A percentile compares a stretch with the other conserved stretches of the same genome.
Conservation (phyloP, 352 stramenopile species). For the Globisporangium echinulatum region DNA sequence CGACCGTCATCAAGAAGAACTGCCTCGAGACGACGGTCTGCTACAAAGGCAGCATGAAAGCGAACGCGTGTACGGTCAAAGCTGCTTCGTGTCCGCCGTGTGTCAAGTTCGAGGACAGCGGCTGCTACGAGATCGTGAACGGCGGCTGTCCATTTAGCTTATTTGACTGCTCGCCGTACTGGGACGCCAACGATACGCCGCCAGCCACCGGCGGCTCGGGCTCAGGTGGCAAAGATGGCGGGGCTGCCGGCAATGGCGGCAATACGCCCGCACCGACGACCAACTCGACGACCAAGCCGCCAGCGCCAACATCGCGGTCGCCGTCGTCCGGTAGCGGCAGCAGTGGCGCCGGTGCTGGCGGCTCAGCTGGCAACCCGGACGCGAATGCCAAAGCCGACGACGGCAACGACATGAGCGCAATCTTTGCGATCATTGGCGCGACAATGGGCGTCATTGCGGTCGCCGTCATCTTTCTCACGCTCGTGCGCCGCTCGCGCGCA, state of each 20-base stretch:
- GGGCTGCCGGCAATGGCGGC: background rate
- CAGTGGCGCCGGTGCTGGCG: background rate
- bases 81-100: conserved; percentile 26
- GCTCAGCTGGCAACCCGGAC: conserved; percentile 4
- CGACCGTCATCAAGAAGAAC: conserved; percentile 7
- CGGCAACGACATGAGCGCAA: conserved; percentile 55
- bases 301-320: conserved; percentile 5
- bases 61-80: conserved; percentile 18
- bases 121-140: conserved; percentile 19
- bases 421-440: conserved; percentile 71
- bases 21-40: conserved; percentile 21
- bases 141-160: no score
- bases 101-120: conserved; percentile 21
- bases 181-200: conserved; percentile 1
- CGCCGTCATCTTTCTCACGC: conserved; percentile 67
- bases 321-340: conserved; percentile 9
- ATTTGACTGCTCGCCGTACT: conserved; percentile 24
- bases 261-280: background rate
- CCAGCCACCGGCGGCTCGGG: conserved; percentile 13
- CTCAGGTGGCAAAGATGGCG: conserved; percentile 3
- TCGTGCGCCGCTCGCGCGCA: conserved; percentile 65
- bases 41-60: conserved; percentile 16
- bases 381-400: conserved; percentile 4
- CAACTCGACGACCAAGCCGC: conserved; percentile 6
- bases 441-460: conserved; percentile 77